These are phyloP conservation scores for Potentilla sterilis DNA, from an alignment of 306 rosid species.

Conservation along the genomic window DNA sequence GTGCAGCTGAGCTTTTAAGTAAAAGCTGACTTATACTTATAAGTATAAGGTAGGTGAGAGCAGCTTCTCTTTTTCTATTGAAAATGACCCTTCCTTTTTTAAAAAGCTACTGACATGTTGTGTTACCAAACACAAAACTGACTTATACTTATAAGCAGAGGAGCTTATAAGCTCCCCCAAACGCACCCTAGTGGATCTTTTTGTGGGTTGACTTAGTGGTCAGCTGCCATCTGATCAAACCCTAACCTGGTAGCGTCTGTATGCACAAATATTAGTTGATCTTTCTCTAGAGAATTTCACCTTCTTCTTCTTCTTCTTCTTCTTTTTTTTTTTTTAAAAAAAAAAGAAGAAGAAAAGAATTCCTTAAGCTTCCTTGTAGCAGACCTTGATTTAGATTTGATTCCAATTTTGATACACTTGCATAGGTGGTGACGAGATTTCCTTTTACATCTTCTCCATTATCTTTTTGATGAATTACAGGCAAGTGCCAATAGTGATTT, in stretches of 20 bases:
- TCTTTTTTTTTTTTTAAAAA: background rate
- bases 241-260: background rate
- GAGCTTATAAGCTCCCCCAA: too few species aligned
- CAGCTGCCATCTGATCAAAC: too few species aligned
- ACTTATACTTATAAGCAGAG: too few species aligned
- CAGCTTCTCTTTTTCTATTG: too few species aligned
- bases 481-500: background rate
- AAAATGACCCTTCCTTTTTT: too few species aligned
- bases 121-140: too few species aligned
- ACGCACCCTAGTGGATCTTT: constrained; percentile 12
- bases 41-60: too few species aligned
- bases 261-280: background rate
- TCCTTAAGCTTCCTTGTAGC: background rate
- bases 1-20: too few species aligned
- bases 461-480: background rate
- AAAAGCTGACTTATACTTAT: too few species aligned
- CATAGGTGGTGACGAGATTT: background rate
- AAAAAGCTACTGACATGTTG: too few species aligned
- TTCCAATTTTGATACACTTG: background rate
- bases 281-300: background rate
- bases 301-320: too few species aligned
- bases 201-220: background rate
- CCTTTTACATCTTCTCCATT: background rate
- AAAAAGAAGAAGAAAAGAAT: background rate
- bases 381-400: background rate